A percentile compares a stretch with the other conserved stretches of the same genome.
Conservation (phyloP, 2,329 filamentous ascomycete genomes). For the Xylariales sp. region DNA sequence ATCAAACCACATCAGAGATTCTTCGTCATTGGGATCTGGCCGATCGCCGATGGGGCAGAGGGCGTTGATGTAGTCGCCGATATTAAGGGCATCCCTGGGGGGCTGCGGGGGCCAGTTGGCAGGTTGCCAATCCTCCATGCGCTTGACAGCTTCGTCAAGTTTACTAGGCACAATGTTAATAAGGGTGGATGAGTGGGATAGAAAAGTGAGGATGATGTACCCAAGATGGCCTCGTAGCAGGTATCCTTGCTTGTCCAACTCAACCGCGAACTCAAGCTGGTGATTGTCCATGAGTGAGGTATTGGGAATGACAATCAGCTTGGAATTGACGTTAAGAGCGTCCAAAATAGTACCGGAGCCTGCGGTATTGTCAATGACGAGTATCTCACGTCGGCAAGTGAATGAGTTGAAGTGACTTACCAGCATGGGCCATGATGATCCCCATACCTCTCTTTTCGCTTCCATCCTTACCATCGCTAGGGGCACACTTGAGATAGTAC, state of each 20-base stretch:
- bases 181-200: not conserved
- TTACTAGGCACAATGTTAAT: not conserved
- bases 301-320: constrained; percentile 89
- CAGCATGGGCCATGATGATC: constrained; percentile 83
- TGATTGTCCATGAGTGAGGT: constrained; percentile 79
- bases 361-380: constrained; percentile 37
- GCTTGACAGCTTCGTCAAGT: constrained; percentile 4
- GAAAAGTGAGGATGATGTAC: constrained; percentile 38
- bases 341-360: constrained; percentile 88
- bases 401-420: constrained; percentile 40
- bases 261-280: constrained; percentile 78
- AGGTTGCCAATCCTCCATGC: constrained; percentile 3
- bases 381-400: constrained; percentile 6
- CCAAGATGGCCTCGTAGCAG: constrained; percentile 64
- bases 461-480: constrained; percentile 30
- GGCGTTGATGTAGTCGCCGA: not conserved
- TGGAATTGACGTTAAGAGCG: constrained; percentile 66
- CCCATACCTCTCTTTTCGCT: constrained; percentile 48
- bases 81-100: not conserved
- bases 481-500: constrained; percentile 54
- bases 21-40: not conserved
- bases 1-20: constrained; percentile 6
- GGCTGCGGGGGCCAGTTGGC: constrained; percentile 8
- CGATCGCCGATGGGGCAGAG: not conserved
- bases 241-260: constrained; percentile 70